Base-by-base conservation (phyloP, 1,284 basidiomycete species). In the Ustilago tritici region DNA sequence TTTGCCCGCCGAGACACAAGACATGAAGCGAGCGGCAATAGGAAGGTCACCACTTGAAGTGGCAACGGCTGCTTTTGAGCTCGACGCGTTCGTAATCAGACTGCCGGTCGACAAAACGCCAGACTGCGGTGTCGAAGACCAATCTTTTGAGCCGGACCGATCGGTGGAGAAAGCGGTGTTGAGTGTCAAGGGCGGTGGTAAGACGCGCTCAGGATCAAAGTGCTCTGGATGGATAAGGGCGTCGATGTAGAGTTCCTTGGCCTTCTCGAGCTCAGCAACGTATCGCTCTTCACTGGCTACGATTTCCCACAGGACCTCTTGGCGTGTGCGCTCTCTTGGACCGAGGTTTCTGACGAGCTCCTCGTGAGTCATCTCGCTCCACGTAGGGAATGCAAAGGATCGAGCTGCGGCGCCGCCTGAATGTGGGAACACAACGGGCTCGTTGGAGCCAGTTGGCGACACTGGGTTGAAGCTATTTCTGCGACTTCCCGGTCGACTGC, bases 231-330 rank as follows among this genome's bases (percentile, higher is more conserved):
- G 94, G 8, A 99, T 90, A 19, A 98, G 90, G 4, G 93, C 92
- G 72, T 93, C 92, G 82, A 95, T 93, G 84, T 98, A 98, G 0
- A 93, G 93, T 73, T 95, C 93, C 87, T 94, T 95, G 89, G 97
- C 92, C 87, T 93, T 94, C 81, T 92, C 87, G 9, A 98, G 90
- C 82, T 98, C 95, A 76, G 90, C 90, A 34, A 98, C 94, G 85
- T 98, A 98, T 90, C 95, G 90, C 86, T 98, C 95, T 87, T 98
- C 96, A 81, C 93, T 95, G 46, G 93, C 93, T 54, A 99, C 95
- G 79, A 99, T 98, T 88, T 99, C 96, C 90, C 95, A 98, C 38
- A 99, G 87, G 3, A 98, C 96, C 88, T 99, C 96, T 86, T 98
- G 96, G 58, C 96, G 90, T 35, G 95, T 98, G 59, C 96, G 91